These are phyloP conservation scores for Lactarius pseudohatsudake DNA, from an alignment of 768 basidiomycete species.

Conservation along the genomic window DNA sequence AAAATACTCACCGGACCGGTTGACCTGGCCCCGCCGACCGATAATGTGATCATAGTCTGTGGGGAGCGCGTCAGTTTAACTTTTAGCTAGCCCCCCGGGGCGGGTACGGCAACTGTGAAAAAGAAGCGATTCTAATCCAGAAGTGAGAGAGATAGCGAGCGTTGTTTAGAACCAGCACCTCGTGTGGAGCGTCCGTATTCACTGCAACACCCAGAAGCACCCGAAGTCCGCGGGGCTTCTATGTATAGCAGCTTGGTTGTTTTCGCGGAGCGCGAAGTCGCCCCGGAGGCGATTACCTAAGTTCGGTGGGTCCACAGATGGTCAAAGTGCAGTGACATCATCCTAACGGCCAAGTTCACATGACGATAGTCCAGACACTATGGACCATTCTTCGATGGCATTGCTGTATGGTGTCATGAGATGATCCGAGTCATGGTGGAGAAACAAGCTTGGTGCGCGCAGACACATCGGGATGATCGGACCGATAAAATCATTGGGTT, in stretches of 20 bases:
- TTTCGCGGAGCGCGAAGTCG: neutral
- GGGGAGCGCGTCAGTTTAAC: neutral
- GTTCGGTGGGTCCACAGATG: neutral
- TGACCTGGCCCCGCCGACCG: neutral
- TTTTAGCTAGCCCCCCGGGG: neutral
- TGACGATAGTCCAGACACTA: neutral
- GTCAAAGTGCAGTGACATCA: neutral
- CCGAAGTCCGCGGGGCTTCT: neutral
- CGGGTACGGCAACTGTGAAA: no score
- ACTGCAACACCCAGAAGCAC: neutral
- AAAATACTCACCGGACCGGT: neutral
- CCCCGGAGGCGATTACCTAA: neutral
- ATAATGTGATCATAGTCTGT: neutral
- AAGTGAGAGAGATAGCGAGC: neutral
- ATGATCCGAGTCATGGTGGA: no score
- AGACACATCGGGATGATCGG: neutral
- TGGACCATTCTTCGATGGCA: no score
- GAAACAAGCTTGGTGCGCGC: no score
- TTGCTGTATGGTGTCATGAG: neutral
- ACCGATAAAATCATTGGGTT: slow-evolving; percentile 1
- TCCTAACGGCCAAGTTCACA: neutral
- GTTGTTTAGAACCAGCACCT: neutral
- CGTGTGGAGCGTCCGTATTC: neutral
- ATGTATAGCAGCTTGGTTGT: neutral
- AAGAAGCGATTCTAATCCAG: neutral